Percentiles rank a stretch among this genome's conserved stretches.
Conservation (phyloP, 805 yeast genomes). For the Ogataea saltuana region DNA sequence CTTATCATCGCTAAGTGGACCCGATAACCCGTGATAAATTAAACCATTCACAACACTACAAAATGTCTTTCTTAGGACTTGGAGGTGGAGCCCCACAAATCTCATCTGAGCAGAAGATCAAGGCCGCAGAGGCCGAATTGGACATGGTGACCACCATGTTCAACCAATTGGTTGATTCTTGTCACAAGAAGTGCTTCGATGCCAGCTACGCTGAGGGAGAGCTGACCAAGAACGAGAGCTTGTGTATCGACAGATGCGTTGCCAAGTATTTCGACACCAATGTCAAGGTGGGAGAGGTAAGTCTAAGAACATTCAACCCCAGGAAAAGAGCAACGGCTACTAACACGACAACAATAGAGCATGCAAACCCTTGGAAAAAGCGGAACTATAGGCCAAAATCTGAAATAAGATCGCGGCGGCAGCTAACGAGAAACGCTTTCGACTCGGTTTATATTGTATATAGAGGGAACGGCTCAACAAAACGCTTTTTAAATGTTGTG, state of each 20-base stretch:
- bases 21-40: background rate
- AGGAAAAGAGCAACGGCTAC: background rate
- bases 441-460: background rate
- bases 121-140: conserved; percentile 94
- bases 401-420: conserved; percentile 9
- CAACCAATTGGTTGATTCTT: conserved; percentile 83
- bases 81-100: conserved; percentile 75
- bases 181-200: conserved; percentile 83
- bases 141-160: conserved; percentile 98
- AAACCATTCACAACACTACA: conserved; percentile 1
- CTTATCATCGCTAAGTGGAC: too few species aligned
- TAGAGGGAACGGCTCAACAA: too few species aligned
- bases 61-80: conserved; percentile 73
- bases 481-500: background rate
- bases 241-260: conserved; percentile 94
- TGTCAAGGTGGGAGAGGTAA: conserved; percentile 81
- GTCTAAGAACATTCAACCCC: too few species aligned
- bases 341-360: conserved; percentile 23
- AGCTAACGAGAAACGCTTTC: background rate
- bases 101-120: conserved; percentile 71
- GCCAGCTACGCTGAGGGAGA: conserved; percentile 69
- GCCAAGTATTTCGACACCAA: conserved; percentile 92
- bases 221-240: conserved; percentile 73
- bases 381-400: conserved; percentile 33
- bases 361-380: conserved; percentile 41